Base-by-base conservation (phyloP, 2,329 filamentous ascomycete genomes). In the Chrysoporthe austroafricana region DNA sequence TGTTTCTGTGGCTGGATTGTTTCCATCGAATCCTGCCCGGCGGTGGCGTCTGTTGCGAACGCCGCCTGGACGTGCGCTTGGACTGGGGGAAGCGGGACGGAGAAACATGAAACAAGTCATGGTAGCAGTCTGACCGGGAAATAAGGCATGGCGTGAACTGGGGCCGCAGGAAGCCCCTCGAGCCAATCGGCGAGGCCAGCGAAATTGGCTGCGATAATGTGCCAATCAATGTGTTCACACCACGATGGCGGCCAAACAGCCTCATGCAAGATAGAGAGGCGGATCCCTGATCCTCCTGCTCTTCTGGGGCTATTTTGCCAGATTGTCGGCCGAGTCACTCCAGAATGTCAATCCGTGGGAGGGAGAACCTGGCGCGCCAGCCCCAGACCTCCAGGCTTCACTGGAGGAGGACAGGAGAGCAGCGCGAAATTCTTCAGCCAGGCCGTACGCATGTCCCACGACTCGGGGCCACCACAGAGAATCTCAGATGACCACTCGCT, bases 101-200 rank as follows among this genome's bases (percentile, higher is more conserved):
- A 46, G 34, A 11, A 26, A 61, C 13, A 54, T 63, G 64, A 66
- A 62, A 62, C 39, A 62, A 62, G 26, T 42, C n/a, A 21, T 54
- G 63, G 56, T 44, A 16, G 46, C 44, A 60, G 4, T 65, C 3
- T 21, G 50, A 26, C 32, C 39, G 54, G n/a, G 34, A 50, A 36
- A 50, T 44, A 39, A 44, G 18, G 26, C n/a, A 57, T 16, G 32
- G 54, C 16, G n/a, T 43, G 21, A 42, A 26, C 1, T 26, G 3
- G 34, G 5, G 3, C 8, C 4, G 2, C 16, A 42, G 52, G 21
- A 32, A 32, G 3, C 2, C 58, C 9, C 18, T n/a, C 11, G 42
- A 21, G 32, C 59, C 64, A 66, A 66, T 66, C 59, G 59, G 64
- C n/a, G 26, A 26, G 32, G 39, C 59, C 44, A 39, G 43, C 62